phyloP scores from a whole-genome alignment of 2,329 filamentous ascomycete species.

The Pseudocercospora ulei region DNA sequence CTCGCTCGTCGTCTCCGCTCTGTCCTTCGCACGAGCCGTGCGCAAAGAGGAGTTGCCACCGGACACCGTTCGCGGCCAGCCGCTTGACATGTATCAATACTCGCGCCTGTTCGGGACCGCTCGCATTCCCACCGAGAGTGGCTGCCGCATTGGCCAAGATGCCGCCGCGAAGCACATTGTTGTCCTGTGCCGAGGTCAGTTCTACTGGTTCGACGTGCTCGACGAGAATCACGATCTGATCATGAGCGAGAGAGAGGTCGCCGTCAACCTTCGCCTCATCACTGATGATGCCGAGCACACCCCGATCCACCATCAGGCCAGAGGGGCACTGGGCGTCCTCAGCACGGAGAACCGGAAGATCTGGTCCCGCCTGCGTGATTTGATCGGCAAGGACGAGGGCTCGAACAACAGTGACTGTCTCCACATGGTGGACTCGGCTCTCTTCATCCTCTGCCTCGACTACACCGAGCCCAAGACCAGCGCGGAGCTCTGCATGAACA shows the following conservation, averaged over 20 bases:
- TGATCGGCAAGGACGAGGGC: conserved; percentile 71
- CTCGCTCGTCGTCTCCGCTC: conserved; percentile 77
- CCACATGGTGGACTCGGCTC: conserved; percentile 85
- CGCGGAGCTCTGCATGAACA: conserved; percentile 87
- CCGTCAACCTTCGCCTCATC: conserved; percentile 83
- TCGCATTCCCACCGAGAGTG: conserved; percentile 83
- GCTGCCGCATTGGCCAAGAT: conserved; percentile 92
- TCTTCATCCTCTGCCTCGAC: conserved; percentile 87
- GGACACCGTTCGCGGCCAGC: conserved; percentile 71
- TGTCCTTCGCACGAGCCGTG: conserved; percentile 87
- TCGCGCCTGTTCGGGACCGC: conserved; percentile 91
- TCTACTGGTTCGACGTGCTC: conserved; percentile 98
- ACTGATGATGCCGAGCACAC: conserved; percentile 82
- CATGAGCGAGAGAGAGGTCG: conserved; percentile 91
- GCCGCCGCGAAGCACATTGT: conserved; percentile 87
- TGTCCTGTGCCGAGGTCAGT: conserved; percentile 86
- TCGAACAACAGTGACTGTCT: conserved; percentile 95
- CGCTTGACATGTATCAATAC: conserved; percentile 97
- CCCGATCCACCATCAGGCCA: conserved; percentile 89
- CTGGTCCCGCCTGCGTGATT: conserved; percentile 84
- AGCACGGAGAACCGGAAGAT: conserved; percentile 94
- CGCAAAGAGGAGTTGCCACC: conserved; percentile 85
- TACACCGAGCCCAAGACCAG: conserved; percentile 75
- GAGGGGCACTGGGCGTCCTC: conserved; percentile 81
- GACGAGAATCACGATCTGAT: conserved; percentile 91